Conservation (phyloP, 495 filamentous ascomycete species). For the Talaromyces trachyspermus region DNA sequence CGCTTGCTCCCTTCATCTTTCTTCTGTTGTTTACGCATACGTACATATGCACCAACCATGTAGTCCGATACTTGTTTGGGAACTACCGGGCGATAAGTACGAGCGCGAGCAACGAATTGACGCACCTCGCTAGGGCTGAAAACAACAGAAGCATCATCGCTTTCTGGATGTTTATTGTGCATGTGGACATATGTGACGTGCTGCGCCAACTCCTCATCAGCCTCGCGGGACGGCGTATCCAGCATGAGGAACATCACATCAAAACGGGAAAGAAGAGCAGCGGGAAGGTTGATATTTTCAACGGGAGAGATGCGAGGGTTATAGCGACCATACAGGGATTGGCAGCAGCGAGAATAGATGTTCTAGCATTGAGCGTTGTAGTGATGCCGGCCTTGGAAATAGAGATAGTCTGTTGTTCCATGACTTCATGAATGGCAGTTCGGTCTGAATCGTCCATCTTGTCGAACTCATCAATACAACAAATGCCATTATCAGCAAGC, state of each 20-base stretch:
- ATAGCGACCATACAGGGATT: conserved; percentile 98
- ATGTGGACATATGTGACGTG: conserved; percentile 98
- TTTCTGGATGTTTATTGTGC: conserved; percentile 89
- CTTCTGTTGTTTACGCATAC: conserved; percentile 81
- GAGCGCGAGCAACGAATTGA: conserved; percentile 88
- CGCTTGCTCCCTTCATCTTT: conserved; percentile 79
- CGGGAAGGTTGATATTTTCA: conserved; percentile 97
- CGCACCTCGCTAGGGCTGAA: conserved; percentile 89
- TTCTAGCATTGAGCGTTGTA: conserved; percentile 91
- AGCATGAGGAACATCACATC: conserved; percentile 95
- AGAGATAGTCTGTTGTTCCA: conserved; percentile 99
- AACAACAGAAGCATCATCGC: conserved; percentile 54
- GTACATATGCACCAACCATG: conserved; percentile 91
- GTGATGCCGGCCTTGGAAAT: conserved; percentile 98
- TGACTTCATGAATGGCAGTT: conserved; percentile 98
- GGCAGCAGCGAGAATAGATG: conserved; percentile 93
- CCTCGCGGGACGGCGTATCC: conserved; percentile 80
- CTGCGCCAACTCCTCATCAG: conserved; percentile 85
- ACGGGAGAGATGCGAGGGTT: conserved; percentile 94
- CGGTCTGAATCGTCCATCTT: conserved; percentile 98
- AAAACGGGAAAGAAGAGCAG: conserved; percentile 91
- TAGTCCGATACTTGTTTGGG: conserved; percentile 83
- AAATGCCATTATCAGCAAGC: conserved; percentile 94
- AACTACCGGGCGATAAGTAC: conserved; percentile 78
- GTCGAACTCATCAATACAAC: conserved; percentile 99